Evolutionary conservation across 2,329 filamentous ascomycete species (phyloP).

Genomic region (Aaosphaeria arxii): DNA sequence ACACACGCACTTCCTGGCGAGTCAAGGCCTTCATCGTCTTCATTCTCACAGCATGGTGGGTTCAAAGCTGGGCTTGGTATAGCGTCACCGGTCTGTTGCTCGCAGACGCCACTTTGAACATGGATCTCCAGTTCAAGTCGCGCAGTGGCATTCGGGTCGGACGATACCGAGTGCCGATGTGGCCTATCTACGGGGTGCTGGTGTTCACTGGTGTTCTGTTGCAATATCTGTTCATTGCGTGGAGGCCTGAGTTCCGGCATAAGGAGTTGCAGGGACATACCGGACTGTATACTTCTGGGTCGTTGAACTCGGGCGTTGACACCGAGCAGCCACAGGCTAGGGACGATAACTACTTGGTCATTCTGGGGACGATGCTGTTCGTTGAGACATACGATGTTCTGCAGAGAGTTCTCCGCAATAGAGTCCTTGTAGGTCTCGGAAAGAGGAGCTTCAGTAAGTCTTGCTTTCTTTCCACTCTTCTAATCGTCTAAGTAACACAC

Average conservation of each 20-base stretch:
- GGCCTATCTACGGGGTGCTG: slow-evolving; percentile 30
- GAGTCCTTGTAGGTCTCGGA: slow-evolving; percentile 38
- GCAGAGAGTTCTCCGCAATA: slow-evolving; percentile 35
- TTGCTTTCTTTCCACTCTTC: not conserved
- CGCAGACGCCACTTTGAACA: slow-evolving; percentile 42
- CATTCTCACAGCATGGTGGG: slow-evolving; percentile 46
- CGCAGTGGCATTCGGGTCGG: slow-evolving; percentile 13
- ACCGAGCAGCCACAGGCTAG: slow-evolving; percentile 35
- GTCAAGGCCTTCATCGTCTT: slow-evolving; percentile 39
- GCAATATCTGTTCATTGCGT: slow-evolving; percentile 45
- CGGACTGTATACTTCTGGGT: slow-evolving; percentile 38
- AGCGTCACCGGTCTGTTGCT: slow-evolving; percentile 49
- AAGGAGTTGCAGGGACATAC: slow-evolving; percentile 42
- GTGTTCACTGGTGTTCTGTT: slow-evolving; percentile 37
- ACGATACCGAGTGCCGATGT: slow-evolving; percentile 15
- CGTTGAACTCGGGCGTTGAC: slow-evolving; percentile 36
- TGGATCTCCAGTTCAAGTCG: slow-evolving; percentile 34
- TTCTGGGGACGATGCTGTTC: slow-evolving; percentile 42
- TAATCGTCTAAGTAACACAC: not conserved
- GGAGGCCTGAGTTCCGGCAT: slow-evolving; percentile 32
- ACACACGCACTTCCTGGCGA: slow-evolving; percentile 42
- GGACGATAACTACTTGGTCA: slow-evolving; percentile 44
- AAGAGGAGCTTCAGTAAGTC: slow-evolving; percentile 45
- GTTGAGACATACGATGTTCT: slow-evolving; percentile 39
- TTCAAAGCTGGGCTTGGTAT: slow-evolving; percentile 48